These are phyloP conservation scores for Trichoderma lentiforme DNA, from an alignment of 2,329 filamentous ascomycete genomes.

Conservation along the genomic window DNA sequence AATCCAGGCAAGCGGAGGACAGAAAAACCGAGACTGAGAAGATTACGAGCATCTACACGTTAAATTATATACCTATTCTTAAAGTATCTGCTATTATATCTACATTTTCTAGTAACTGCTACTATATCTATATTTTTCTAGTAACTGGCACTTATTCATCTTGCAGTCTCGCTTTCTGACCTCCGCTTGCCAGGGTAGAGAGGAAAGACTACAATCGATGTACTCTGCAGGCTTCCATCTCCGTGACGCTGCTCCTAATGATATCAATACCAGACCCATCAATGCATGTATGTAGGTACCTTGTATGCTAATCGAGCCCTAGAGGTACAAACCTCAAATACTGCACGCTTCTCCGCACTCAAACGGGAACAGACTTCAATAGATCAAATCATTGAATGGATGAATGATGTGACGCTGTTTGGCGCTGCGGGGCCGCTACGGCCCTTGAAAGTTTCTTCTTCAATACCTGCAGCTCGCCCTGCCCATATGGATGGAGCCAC, in stretches of 20 bases:
- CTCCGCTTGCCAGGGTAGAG: background rate
- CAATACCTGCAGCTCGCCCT: background rate
- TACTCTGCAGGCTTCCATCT: background rate
- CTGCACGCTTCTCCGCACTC: background rate
- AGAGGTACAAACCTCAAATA: background rate
- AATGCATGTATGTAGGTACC: background rate
- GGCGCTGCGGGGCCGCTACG: constrained; percentile 7
- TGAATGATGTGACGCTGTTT: background rate
- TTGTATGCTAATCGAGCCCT: background rate
- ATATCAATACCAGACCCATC: background rate
- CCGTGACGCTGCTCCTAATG: background rate
- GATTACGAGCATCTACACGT: too few relatives aligned
- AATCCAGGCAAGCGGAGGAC: background rate
- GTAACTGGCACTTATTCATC: too few relatives aligned
- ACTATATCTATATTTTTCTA: too few relatives aligned
- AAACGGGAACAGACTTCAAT: background rate
- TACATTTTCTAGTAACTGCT: too few relatives aligned
- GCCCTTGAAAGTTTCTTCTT: background rate
- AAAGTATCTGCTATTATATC: too few relatives aligned
- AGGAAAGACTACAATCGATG: background rate
- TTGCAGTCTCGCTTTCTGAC: too few relatives aligned
- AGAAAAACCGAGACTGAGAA: too few relatives aligned
- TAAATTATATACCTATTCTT: too few relatives aligned
- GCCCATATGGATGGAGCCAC: background rate
- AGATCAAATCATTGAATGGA: background rate